Conservation (phyloP, 2,329 filamentous ascomycete genomes). For the Cercospora sojina region DNA sequence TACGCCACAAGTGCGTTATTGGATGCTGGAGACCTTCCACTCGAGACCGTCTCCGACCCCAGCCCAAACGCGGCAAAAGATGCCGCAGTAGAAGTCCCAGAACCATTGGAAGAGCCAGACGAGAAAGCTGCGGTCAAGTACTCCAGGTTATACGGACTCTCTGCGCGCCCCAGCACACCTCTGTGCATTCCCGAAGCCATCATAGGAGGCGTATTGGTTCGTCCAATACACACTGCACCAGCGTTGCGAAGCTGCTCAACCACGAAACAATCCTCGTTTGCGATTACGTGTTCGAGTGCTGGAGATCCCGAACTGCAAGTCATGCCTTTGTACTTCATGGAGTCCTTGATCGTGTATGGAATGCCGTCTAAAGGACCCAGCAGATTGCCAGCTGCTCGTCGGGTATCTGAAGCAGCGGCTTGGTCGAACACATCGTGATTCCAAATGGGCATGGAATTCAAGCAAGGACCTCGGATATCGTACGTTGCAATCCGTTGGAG, state of each 20-base stretch:
- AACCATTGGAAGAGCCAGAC: slow-evolving; percentile 60
- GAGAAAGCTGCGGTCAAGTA: slow-evolving; percentile 57
- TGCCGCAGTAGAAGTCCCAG: slow-evolving; percentile 52
- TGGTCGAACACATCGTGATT: slow-evolving; percentile 50
- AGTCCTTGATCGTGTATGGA: slow-evolving; percentile 59
- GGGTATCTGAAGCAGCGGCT: slow-evolving; percentile 49
- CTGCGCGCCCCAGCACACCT: slow-evolving; percentile 56
- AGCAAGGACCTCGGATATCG: slow-evolving; percentile 43
- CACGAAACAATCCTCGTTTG: slow-evolving; percentile 55
- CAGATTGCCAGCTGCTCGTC: slow-evolving; percentile 42
- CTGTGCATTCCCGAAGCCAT: slow-evolving; percentile 59
- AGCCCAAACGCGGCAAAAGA: slow-evolving; percentile 56
- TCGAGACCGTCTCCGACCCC: slow-evolving; percentile 57
- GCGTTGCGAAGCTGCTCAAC: slow-evolving; percentile 50
- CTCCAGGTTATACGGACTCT: slow-evolving; percentile 56
- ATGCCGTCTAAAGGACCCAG: slow-evolving; percentile 54
- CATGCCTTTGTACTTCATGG: slow-evolving; percentile 55
- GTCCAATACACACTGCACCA: slow-evolving; percentile 54
- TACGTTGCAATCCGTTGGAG: slow-evolving; percentile 51
- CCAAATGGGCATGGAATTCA: slow-evolving; percentile 53
- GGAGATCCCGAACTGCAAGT: slow-evolving; percentile 56
- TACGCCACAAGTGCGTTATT: slow-evolving; percentile 59
- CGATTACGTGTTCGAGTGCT: slow-evolving; percentile 52
- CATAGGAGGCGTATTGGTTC: slow-evolving; percentile 62
- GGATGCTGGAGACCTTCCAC: slow-evolving; percentile 56